A percentile compares a stretch with the other conserved stretches of the same genome.
Conservation (phyloP, 352 stramenopile genomes). For the Globisporangium parvum region DNA sequence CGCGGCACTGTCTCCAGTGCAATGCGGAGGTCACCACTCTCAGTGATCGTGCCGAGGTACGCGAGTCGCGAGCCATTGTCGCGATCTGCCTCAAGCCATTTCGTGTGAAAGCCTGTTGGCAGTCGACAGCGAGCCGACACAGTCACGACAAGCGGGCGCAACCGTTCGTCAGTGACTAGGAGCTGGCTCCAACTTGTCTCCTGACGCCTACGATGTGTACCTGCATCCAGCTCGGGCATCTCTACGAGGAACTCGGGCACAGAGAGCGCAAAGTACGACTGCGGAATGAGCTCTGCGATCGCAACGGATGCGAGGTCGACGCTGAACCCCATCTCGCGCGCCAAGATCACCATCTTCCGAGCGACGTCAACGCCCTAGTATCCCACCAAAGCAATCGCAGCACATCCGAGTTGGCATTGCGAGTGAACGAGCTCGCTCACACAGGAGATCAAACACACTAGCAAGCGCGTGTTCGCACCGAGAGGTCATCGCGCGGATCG, state of each 20-base stretch:
- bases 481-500: constrained; percentile 62
- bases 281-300: constrained; percentile 41
- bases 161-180: not conserved
- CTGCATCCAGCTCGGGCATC: constrained; percentile 33
- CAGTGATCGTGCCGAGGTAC: constrained; percentile 50
- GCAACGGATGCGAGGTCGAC: constrained; percentile 28
- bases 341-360: constrained; percentile 63
- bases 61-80: constrained; percentile 26
- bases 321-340: constrained; percentile 37
- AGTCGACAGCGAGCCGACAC: too few relatives aligned
- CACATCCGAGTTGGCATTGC: not conserved
- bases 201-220: constrained; percentile 2
- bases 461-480: constrained; percentile 3
- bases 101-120: not conserved
- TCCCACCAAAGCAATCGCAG: not conserved
- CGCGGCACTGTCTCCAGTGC: constrained; percentile 23
- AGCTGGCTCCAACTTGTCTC: not conserved
- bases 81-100: not conserved
- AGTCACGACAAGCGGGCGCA: too few relatives aligned
- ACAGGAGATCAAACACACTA: too few relatives aligned
- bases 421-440: not conserved
- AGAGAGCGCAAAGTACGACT: constrained; percentile 28
- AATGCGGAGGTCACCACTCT: constrained; percentile 31
- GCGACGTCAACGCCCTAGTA: constrained; percentile 57
- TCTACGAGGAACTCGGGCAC: constrained; percentile 47